Percentiles rank a stretch among this genome's conserved stretches.
Conservation (phyloP, 164 flowering plant species). For the Cinnamomum micranthum region DNA sequence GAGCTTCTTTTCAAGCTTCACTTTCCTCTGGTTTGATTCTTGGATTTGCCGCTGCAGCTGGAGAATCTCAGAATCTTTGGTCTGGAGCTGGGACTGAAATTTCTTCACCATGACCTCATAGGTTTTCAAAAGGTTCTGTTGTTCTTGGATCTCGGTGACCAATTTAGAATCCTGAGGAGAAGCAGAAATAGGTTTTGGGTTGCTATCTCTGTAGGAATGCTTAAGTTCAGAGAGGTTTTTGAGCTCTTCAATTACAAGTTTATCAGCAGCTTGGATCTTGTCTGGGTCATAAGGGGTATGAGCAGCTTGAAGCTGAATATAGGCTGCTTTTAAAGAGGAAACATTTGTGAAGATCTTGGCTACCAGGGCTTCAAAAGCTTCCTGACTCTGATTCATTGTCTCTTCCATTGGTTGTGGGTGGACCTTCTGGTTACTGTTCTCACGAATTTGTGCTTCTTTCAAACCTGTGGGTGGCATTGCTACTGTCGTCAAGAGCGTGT, state of each 20-base stretch:
- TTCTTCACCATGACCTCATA: conserved; percentile 99
- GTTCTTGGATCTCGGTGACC: conserved; percentile 90
- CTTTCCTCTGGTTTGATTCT: conserved; percentile 64
- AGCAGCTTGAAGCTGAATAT: conserved; percentile 88
- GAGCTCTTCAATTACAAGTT: conserved; percentile 78
- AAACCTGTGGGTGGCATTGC: conserved; percentile 84
- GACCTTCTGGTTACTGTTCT: conserved; percentile 81
- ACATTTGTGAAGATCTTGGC: conserved; percentile 71
- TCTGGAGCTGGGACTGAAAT: conserved; percentile 87
- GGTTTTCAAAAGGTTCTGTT: conserved; percentile 84
- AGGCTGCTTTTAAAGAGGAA: conserved; percentile 85
- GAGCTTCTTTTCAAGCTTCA: conserved; percentile 78
- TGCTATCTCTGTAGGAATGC: conserved; percentile 79
- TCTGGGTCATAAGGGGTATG: conserved; percentile 97
- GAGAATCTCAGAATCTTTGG: conserved; percentile 80
- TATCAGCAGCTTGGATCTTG: conserved; percentile 90
- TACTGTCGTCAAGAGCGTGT: conserved; percentile 28
- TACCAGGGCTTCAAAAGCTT: conserved; percentile 67
- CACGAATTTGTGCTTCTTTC: conserved; percentile 71
- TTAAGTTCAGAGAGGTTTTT: conserved; percentile 85
- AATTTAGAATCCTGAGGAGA: conserved; percentile 88
- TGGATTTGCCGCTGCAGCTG: conserved; percentile 78
- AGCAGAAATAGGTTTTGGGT: conserved; percentile 61
- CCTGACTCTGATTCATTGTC: conserved; percentile 43
- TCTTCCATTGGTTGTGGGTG: conserved; percentile 99